Base-by-base conservation (phyloP, 441 rosid genomes). In the Euphorbia celastroides region DNA sequence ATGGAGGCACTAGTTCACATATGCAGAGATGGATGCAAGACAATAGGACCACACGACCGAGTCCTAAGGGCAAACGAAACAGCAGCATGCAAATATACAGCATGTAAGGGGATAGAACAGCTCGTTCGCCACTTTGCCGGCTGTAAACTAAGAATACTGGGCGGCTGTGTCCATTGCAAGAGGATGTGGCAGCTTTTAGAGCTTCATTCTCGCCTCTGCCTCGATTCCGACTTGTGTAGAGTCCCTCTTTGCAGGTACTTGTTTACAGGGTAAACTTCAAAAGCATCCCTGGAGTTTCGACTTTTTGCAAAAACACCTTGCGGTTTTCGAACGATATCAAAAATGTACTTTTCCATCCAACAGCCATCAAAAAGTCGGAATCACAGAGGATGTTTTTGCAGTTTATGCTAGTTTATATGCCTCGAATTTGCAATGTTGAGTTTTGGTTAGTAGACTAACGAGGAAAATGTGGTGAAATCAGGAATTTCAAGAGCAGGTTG, bases 1-100 rank as follows among this genome's bases (percentile, higher is more conserved):
- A 93, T 90, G 98, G 96, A 90, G 67, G 95, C 98, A 8, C 88
- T 90, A 41, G 90, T 93, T 71, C 98, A 93, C 68, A 90, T 90
- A 71, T 93, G 95, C 65, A 81, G 93, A 70, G 97, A 93, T 27
- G 98, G 97, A 16, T 90, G 98, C 38, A 80, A 76, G 55, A 93
- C 98, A 8, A 93, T 93, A 38, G 97, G 97, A n/a, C 98, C 98
- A 2, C 81, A 82, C n/a, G 98, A 90, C 61, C 84, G 86, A 77
- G 91, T 72, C 54, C 80, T 87, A 7, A 75, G 67, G 60, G 77
- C 64, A 25, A 74, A 74, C 64, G 78, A 75, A 44, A 74, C 72
- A 9, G 84, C 87, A 0, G 84, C 87, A 0, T 93, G 98, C 69
- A 75, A 69, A 5, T 90, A 82, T 60, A 62, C 83, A 64, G 91